These are phyloP conservation scores for Tuber microsphaerosporum DNA, from an alignment of 495 filamentous ascomycete species.

Conservation along the genomic window DNA sequence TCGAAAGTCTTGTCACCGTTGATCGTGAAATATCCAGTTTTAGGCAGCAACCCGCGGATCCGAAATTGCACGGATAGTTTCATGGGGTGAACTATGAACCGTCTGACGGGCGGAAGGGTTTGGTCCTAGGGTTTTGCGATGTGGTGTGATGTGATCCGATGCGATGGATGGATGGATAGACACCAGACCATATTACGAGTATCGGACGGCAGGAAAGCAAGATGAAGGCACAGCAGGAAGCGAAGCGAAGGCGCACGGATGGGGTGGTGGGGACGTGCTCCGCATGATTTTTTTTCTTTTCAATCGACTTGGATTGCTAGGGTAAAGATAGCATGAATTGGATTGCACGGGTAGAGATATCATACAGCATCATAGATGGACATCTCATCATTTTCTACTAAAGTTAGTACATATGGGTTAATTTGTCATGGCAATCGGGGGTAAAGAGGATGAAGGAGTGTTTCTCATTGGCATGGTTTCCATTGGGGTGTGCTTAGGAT, in stretches of 20 bases:
- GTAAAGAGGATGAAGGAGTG: background rate
- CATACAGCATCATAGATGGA: background rate
- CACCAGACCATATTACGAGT: background rate
- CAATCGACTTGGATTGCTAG: background rate
- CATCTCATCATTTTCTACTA: background rate
- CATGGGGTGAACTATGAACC: background rate
- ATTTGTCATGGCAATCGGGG: background rate
- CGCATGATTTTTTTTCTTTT: background rate
- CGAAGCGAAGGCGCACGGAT: conserved; percentile 1
- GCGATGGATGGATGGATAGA: background rate
- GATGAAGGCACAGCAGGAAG: background rate
- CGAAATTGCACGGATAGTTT: background rate
- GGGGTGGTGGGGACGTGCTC: background rate
- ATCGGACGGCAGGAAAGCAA: background rate
- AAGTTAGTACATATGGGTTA: background rate
- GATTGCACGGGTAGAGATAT: background rate
- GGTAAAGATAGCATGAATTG: background rate
- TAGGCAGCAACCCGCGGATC: background rate
- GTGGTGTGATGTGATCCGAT: background rate
- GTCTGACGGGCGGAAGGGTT: background rate
- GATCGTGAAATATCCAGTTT: background rate
- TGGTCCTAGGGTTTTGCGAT: background rate
- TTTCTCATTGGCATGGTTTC: background rate
- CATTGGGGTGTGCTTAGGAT: background rate
- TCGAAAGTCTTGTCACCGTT: background rate